Conservation (phyloP, 331 rosid genomes). For the Spiraea crenata region DNA sequence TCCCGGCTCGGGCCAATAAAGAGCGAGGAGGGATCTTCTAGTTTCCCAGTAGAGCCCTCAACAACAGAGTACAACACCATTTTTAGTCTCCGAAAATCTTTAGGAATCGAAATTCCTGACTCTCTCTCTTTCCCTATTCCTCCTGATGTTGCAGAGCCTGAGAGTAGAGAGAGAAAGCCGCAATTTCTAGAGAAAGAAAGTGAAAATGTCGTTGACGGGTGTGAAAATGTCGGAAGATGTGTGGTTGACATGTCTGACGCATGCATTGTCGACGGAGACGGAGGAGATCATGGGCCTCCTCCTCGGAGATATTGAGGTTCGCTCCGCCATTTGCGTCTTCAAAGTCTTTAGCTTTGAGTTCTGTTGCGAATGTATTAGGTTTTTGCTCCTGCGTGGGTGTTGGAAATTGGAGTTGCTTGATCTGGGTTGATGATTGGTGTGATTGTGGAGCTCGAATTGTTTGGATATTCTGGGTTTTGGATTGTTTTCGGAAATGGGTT, state of each 20-base stretch:
- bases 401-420: conserved; percentile 15
- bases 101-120: conserved; percentile 8
- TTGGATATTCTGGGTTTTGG: conserved; percentile 5
- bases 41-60: not conserved
- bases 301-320: conserved; percentile 90
- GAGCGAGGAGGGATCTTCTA: not conserved
- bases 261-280: conserved; percentile 94
- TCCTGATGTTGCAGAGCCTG: not conserved
- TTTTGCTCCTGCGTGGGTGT: conserved; percentile 2
- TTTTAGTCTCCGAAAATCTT: not conserved
- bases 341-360: not conserved
- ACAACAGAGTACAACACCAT: not conserved
- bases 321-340: conserved; percentile 4
- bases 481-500: conserved; percentile 20
- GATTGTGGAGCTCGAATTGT: conserved; percentile 5
- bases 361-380: not conserved
- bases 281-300: conserved; percentile 99
- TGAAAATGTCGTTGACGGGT: conserved; percentile 65
- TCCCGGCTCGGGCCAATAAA: not conserved
- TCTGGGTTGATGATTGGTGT: conserved; percentile 7
- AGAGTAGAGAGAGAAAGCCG: not conserved
- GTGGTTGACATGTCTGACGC: conserved; percentile 91
- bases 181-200: not conserved
- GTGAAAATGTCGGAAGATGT: conserved; percentile 96
- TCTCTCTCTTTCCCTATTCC: not conserved